Evolutionary conservation across 805 yeast genomes (phyloP).

Genomic region (Spathaspora arborariae): DNA sequence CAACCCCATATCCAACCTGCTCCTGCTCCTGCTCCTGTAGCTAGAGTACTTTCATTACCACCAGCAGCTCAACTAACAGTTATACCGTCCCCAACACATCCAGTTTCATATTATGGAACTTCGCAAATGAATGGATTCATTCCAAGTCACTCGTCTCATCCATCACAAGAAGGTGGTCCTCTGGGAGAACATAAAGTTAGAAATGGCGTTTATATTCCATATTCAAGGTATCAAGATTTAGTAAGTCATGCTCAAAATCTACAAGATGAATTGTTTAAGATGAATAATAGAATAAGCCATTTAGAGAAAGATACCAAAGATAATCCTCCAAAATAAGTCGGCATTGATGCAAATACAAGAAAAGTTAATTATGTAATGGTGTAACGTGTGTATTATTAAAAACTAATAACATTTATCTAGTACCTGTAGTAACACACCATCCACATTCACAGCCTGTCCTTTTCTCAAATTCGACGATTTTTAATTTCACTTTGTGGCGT

Average conservation of each 20-base stretch:
- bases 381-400: not conserved
- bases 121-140: not conserved
- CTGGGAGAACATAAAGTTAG: not conserved
- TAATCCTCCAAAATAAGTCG: not conserved
- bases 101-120: not conserved
- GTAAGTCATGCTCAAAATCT: conserved; percentile 29
- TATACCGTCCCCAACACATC: not conserved
- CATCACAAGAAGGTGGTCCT: not conserved
- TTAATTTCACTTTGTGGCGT: no score
- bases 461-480: no score
- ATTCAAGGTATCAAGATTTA: conserved; percentile 31
- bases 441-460: no score
- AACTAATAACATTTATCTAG: no score
- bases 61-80: not conserved
- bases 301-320: conserved; percentile 24
- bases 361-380: not conserved
- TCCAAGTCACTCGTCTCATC: not conserved
- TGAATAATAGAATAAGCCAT: conserved; percentile 23
- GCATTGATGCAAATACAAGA: no score
- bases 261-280: conserved; percentile 23
- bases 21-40: not conserved
- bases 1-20: not conserved
- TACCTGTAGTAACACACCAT: no score
- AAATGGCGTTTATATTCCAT: conserved; percentile 17
- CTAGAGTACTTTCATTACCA: not conserved